Base-by-base conservation (phyloP, 768 basidiomycete genomes). In the Hypholoma fasciculare region DNA sequence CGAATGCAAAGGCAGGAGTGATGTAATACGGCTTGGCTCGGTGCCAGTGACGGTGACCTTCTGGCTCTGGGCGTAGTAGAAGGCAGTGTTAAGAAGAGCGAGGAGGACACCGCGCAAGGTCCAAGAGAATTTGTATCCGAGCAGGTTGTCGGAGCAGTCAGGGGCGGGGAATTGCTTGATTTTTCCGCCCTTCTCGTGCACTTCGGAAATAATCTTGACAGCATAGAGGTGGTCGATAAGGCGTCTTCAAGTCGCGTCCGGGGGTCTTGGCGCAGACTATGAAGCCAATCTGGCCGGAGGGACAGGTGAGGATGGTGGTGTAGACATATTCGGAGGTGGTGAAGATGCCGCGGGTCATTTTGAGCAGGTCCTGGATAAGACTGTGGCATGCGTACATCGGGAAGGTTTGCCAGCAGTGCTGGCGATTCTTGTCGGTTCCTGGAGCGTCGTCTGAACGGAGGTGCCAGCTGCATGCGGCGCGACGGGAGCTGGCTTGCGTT, bases 91-190 rank as follows among this genome's bases (percentile, higher is more conserved):
- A 65, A 95, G 84, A 51, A 98, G 84, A 2, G 97, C 96, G 64
- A 98, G 89, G 55, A 99, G 88, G 44, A 96, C 95, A 52, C 96
- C 96, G 19, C 94, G 90, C 7, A 95, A 92, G 7, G 94, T 96
- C 97, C 97, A 98, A 38, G 94, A 97, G 78, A 99, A 98, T 73
- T 98, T 98, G 86, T 98, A 99, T 11, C 96, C 96, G 56, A 98
- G 88, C 2, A 96, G 95, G 78, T 98, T 99, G 68, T 88, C 87
- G 4, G 94, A 85, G 68, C 89, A 89, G 66, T 93, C 89, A 6
- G 94, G 92, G 0, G 95, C 93, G 49, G 95, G 95, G 49, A 98
- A 98, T 63, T 90, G 78, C 69, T 92, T 95, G 75, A 96, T 80
- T 91, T 97, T 98, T 51, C 96, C 96, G 39, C 96, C 96, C 69